A percentile compares a stretch with the other conserved stretches of the same genome.
Conservation (phyloP, 1,284 basidiomycete genomes). For the Polyporus tsugae region DNA sequence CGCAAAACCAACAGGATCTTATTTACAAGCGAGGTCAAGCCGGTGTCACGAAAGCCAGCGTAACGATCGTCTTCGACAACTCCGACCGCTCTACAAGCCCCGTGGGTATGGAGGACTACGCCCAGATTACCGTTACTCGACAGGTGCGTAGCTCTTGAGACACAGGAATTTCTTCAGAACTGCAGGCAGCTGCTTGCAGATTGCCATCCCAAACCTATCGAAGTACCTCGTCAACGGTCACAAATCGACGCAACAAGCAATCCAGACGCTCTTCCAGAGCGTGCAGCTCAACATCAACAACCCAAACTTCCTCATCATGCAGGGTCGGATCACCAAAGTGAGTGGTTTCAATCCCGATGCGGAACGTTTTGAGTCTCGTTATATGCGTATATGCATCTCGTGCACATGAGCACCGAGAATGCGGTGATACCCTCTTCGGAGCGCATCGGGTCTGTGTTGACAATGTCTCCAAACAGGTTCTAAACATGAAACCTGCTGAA, state of each 20-base stretch:
- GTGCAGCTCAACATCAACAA: slow-evolving; percentile 99
- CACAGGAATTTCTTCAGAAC: not conserved
- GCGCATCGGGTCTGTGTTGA: not conserved
- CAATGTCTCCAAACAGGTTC: slow-evolving; percentile 60
- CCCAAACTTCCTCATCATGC: slow-evolving; percentile 99
- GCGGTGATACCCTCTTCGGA: not conserved
- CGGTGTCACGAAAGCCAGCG: slow-evolving; percentile 96
- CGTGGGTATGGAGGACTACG: slow-evolving; percentile 82
- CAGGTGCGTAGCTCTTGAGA: slow-evolving; percentile 65
- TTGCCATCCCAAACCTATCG: slow-evolving; percentile 92
- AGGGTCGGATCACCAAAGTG: slow-evolving; percentile 94
- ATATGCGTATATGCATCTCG: not conserved
- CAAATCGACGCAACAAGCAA: slow-evolving; percentile 87
- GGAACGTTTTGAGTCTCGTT: not conserved
- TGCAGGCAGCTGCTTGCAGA: slow-evolving; percentile 54
- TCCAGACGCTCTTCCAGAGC: slow-evolving; percentile 96
- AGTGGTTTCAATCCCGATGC: slow-evolving; percentile 15
- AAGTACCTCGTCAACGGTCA: slow-evolving; percentile 99
- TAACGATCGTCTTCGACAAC: slow-evolving; percentile 99
- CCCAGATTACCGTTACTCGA: slow-evolving; percentile 96
- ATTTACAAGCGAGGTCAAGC: slow-evolving; percentile 99
- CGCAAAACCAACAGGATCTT: slow-evolving; percentile 95
- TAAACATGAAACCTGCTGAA: slow-evolving; percentile 99
- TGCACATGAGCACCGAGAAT: too few species aligned
- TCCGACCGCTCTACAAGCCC: slow-evolving; percentile 92